A percentile compares a stretch with the other conserved stretches of the same genome.
These are phyloP conservation scores for Globisporangium paroecandrum DNA, from an alignment of 352 stramenopile species.

Conservation along the genomic window DNA sequence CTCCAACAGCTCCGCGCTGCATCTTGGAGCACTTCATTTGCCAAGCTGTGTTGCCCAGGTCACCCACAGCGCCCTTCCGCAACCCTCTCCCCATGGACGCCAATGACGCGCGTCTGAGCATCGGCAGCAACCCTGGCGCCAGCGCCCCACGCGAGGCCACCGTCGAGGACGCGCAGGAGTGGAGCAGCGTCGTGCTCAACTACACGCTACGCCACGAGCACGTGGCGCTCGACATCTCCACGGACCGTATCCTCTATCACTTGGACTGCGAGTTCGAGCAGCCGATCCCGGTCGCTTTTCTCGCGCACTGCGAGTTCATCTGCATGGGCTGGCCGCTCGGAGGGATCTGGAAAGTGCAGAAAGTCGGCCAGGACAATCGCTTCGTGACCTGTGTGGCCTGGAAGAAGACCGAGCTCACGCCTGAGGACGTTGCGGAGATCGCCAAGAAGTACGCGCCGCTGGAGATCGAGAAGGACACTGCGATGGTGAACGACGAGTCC, in stretches of 20 bases:
- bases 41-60: not conserved
- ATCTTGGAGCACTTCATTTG: not conserved
- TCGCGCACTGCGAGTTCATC: constrained; percentile 37
- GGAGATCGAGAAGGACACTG: not conserved
- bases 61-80: not conserved
- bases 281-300: constrained; percentile 31
- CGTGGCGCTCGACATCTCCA: constrained; percentile 42
- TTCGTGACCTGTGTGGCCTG: constrained; percentile 41
- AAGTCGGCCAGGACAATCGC: constrained; percentile 26
- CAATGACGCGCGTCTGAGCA: constrained; percentile 3
- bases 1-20: too few relatives aligned
- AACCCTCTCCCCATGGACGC: constrained; percentile 1
- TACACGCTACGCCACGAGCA: constrained; percentile 45
- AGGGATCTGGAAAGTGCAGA: constrained; percentile 51
- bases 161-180: constrained; percentile 33
- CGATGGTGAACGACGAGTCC: not conserved
- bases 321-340: constrained; percentile 45
- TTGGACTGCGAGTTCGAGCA: constrained; percentile 39
- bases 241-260: constrained; percentile 45
- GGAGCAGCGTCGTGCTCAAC: constrained; percentile 42
- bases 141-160: not conserved
- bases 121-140: constrained; percentile 6
- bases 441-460: constrained; percentile 31
- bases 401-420: constrained; percentile 48
- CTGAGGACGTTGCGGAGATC: constrained; percentile 34